A percentile compares a stretch with the other conserved stretches of the same genome.
These are phyloP conservation scores for Cubamyces sp. DNA, from an alignment of 768 basidiomycete genomes.

Conservation along the genomic window DNA sequence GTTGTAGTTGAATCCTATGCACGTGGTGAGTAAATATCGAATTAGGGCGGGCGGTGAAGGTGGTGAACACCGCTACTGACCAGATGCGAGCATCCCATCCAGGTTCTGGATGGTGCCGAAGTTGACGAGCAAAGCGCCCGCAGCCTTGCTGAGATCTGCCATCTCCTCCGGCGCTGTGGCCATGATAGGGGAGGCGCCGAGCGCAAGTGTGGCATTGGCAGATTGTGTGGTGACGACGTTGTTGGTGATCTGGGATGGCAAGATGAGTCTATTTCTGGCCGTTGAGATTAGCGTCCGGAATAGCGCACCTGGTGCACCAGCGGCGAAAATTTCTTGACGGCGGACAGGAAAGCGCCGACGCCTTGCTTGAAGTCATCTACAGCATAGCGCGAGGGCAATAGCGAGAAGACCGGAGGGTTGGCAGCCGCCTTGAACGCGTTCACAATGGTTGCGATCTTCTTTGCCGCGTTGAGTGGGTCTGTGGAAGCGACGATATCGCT, in stretches of 20 bases:
- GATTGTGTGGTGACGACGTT: constrained; percentile 87
- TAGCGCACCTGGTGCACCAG: constrained; percentile 76
- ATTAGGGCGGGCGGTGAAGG: not conserved
- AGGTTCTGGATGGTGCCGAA: constrained; percentile 79
- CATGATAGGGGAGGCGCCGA: constrained; percentile 95
- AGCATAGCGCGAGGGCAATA: constrained; percentile 29
- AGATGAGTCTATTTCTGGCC: not conserved
- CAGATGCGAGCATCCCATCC: constrained; percentile 78
- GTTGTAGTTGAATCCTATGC: constrained; percentile 44
- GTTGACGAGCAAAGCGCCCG: constrained; percentile 78
- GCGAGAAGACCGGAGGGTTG: constrained; percentile 28
- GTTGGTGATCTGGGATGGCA: constrained; percentile 74
- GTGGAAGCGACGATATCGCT: constrained; percentile 79
- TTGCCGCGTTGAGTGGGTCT: constrained; percentile 57
- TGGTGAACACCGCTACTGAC: constrained; percentile 35
- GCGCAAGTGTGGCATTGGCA: constrained; percentile 85
- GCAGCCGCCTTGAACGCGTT: constrained; percentile 43
- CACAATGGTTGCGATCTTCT: constrained; percentile 47
- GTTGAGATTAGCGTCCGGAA: not conserved
- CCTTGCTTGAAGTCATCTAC: constrained; percentile 43
- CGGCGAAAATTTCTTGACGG: constrained; percentile 59
- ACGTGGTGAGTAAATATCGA: not conserved
- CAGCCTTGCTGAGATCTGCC: constrained; percentile 69
- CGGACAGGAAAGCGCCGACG: constrained; percentile 53
- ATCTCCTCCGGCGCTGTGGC: constrained; percentile 84